Base-by-base conservation (phyloP, 768 basidiomycete genomes). In the Lentinula sp. region DNA sequence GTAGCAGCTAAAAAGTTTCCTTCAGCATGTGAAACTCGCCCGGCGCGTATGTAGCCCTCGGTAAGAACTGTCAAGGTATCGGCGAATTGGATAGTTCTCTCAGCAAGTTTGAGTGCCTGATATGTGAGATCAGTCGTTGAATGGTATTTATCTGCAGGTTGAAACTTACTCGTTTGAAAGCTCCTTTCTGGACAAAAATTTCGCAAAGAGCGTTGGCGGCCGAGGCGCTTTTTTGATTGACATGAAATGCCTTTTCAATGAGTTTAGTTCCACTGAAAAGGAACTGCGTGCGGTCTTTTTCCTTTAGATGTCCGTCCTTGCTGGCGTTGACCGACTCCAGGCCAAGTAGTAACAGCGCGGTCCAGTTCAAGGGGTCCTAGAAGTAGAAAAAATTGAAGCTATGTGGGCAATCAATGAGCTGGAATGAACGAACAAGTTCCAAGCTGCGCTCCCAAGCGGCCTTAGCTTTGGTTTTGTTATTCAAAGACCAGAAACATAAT, bases 1-100 rank as follows among this genome's bases (percentile, higher is more conserved):
- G 80, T 83, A 1, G 93, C 93, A 48, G 88, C 85, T 6, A 70
- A 67, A n/a, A 79, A 66, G 1, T 78, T 77, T 0, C 87, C 89
- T 66, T 89, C 84, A 1, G 85, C 84, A 65, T 95, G 93, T 13
- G 86, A 80, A 2, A 91, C 86, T 16, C 93, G 84, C 2, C 87
- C 96, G 13, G 95, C 87, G 35, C 89, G 82, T 15, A 95, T 74
- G 68, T 94, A 91, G 2, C 94, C 89, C 66, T 97, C 95, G 0
- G 91, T 89, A 32, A 95, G 79, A 15, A 96, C 77, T 0, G 91
- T 81, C 35, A 93, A 78, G 0, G 91, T 93, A 67, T 98, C 96
- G 0, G 95, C 90, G 68, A 91, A 97, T 69, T 98, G 95, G 43
- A 98, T 87, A 0, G 95, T 89, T 56, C 95, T 84, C 68, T 98